Conservation (phyloP, 345 rosid species). For the Capsella bursapastoris region DNA sequence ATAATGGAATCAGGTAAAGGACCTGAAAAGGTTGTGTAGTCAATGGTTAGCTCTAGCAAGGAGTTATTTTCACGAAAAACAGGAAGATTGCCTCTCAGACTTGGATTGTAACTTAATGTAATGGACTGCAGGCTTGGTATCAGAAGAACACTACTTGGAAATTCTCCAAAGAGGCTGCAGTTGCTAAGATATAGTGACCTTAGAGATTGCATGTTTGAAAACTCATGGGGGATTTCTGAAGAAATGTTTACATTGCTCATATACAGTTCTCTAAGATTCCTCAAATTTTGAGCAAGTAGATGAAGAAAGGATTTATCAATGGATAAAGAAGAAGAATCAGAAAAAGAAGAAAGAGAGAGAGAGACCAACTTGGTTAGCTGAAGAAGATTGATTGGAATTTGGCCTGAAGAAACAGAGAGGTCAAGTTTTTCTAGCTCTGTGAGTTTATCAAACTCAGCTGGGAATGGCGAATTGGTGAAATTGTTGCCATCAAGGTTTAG, state of each 20-base stretch:
- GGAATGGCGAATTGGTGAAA: too few species aligned
- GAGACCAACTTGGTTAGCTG: slow-evolving; percentile 21
- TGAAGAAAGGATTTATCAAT: background rate
- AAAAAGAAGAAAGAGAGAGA: background rate
- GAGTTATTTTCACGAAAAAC: background rate
- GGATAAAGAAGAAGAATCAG: too few species aligned
- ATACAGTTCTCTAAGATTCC: background rate
- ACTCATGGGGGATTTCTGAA: background rate
- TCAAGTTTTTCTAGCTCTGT: too few species aligned
- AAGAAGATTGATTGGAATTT: slow-evolving; percentile 1
- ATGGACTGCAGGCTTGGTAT: background rate
- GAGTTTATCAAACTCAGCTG: too few species aligned
- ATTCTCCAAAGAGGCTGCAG: background rate
- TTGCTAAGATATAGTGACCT: background rate
- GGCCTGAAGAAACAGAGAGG: background rate
- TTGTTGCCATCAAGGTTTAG: too few species aligned
- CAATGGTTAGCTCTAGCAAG: background rate
- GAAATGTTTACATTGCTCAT: background rate
- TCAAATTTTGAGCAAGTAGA: background rate
- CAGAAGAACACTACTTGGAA: slow-evolving; percentile 1
- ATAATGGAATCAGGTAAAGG: background rate
- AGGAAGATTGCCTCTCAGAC: background rate
- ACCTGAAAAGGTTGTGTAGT: background rate
- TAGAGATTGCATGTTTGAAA: background rate
- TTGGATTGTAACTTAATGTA: background rate